Evolutionary conservation across 495 filamentous ascomycete species (phyloP).

Genomic region (Bryoglossum gracile): DNA sequence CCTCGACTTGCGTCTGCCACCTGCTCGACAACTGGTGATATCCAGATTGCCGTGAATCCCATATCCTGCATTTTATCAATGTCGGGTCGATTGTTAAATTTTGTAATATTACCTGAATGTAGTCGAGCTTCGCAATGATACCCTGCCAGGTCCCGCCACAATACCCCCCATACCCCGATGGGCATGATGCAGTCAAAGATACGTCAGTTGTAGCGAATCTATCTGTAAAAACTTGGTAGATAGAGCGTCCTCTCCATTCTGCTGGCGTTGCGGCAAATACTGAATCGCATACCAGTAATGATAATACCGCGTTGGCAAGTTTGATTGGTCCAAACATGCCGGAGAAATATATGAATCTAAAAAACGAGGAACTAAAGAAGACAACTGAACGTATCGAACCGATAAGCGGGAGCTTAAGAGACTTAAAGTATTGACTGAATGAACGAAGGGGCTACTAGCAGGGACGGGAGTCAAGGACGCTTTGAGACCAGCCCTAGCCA

Average conservation of each 20-base stretch:
- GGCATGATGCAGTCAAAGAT: slow-evolving; percentile 39
- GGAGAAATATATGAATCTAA: neutral
- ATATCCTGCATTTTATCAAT: slow-evolving; percentile 34
- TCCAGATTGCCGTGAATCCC: slow-evolving; percentile 79
- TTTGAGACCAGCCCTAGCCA: no score
- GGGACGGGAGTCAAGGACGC: no score
- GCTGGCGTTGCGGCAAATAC: slow-evolving; percentile 7
- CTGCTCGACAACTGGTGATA: slow-evolving; percentile 62
- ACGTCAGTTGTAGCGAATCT: slow-evolving; percentile 56
- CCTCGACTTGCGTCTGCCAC: slow-evolving; percentile 32
- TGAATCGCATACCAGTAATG: neutral
- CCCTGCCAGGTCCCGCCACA: slow-evolving; percentile 71
- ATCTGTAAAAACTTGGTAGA: slow-evolving; percentile 71
- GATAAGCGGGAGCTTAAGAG: no score
- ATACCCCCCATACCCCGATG: slow-evolving; percentile 48
- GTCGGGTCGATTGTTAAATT: no score
- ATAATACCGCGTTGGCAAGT: neutral
- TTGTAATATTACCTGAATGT: slow-evolving; percentile 55
- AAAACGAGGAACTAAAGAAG: no score
- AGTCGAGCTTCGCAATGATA: slow-evolving; percentile 58
- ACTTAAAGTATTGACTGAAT: no score
- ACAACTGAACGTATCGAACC: no score
- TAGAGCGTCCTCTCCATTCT: slow-evolving; percentile 51
- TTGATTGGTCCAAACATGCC: neutral
- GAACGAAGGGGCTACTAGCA: no score